Evolutionary conservation across 2,329 filamentous ascomycete genomes (phyloP).

Genomic region (Periconia digitata): DNA sequence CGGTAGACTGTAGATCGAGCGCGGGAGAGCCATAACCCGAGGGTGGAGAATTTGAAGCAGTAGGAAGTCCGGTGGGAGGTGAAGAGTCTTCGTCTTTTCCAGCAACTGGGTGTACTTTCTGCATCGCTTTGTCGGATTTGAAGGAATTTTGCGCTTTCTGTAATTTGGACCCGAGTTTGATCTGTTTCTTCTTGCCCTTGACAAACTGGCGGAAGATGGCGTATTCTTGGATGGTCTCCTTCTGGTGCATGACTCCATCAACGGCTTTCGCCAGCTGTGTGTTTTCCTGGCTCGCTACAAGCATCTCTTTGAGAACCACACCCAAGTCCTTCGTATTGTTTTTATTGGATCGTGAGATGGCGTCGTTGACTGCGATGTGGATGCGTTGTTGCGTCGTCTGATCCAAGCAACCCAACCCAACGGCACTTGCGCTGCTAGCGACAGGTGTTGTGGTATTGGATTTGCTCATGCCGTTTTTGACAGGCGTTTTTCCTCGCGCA

Average conservation of each 20-base stretch:
- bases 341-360: constrained; percentile 44
- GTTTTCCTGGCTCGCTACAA: constrained; percentile 44
- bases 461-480: constrained; percentile 27
- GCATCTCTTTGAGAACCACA: constrained; percentile 47
- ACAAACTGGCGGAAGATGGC: constrained; percentile 47
- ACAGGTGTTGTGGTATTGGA: constrained; percentile 19
- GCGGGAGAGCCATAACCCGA: constrained; percentile 26
- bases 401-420: constrained; percentile 6
- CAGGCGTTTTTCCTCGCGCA: constrained; percentile 27
- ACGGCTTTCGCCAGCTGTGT: constrained; percentile 43
- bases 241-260: constrained; percentile 46
- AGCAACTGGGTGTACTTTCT: constrained; percentile 19
- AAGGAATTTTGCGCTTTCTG: constrained; percentile 19
- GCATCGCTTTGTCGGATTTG: constrained; percentile 35
- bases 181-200: constrained; percentile 45
- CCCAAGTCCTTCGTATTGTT: constrained; percentile 32
- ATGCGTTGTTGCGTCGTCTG: constrained; percentile 25
- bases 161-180: constrained; percentile 34
- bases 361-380: constrained; percentile 45
- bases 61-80: constrained; percentile 26
- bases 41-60: constrained; percentile 11
- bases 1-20: constrained; percentile 16
- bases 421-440: constrained; percentile 12
- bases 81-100: constrained; percentile 17
- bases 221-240: constrained; percentile 43